Percentiles rank a stretch among this genome's conserved stretches.
These are phyloP conservation scores for Botrytis hyacinthi DNA, from an alignment of 2,329 filamentous ascomycete species.

Conservation along the genomic window DNA sequence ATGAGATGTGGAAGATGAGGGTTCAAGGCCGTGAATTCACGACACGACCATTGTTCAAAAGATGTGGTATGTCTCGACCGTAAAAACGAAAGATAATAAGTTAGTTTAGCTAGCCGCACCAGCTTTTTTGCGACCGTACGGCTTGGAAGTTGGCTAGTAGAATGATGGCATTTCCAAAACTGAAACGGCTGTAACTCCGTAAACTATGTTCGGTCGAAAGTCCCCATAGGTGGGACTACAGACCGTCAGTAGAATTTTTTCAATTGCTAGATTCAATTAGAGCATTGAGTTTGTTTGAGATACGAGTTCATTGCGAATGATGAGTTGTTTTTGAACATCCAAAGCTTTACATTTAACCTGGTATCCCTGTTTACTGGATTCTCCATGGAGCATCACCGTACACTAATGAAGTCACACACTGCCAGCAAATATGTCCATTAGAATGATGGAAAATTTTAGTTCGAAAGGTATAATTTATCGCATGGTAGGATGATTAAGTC, in stretches of 20 bases:
- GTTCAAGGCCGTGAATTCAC: neutral
- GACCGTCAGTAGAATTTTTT: neutral
- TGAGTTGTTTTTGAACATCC: neutral
- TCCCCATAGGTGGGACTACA: neutral
- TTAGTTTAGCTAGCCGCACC: neutral
- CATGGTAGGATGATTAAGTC: neutral
- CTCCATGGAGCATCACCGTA: neutral
- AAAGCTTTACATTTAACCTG: neutral
- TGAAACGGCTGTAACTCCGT: neutral
- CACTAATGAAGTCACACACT: neutral
- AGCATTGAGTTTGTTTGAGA: neutral
- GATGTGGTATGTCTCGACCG: neutral
- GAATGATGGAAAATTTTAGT: neutral
- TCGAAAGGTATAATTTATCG: neutral
- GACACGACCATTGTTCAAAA: neutral
- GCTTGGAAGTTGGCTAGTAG: fast-evolving
- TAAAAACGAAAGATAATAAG: neutral
- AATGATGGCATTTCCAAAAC: neutral
- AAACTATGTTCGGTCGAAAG: neutral
- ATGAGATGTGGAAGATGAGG: neutral
- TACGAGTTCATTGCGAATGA: neutral
- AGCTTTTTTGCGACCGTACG: neutral
- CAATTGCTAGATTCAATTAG: neutral
- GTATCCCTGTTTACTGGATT: neutral
- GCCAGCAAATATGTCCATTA: neutral